Evolutionary conservation across 495 filamentous ascomycete genomes (phyloP), one percentile per base, ranked within the genome.

Genomic region (Physcia stellaris): DNA sequence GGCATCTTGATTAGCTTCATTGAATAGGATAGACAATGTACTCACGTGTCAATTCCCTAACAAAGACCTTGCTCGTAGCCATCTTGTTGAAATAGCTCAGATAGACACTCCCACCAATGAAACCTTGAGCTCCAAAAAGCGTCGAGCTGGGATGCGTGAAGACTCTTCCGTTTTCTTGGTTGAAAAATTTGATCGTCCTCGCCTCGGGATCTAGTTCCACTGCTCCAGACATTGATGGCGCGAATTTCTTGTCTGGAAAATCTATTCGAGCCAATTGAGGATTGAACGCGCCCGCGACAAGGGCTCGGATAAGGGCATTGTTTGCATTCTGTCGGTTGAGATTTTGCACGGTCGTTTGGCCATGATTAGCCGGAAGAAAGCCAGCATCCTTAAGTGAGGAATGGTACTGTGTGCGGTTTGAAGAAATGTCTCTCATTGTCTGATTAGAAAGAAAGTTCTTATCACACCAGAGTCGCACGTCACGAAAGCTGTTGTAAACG

Each of bases 211-310:
- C 90, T 2, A 94, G 61, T 52, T 86, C 88, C 1, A 98, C 78
- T 3, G 90, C 82, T 20, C 90, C 90, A 2, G 82, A 77, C 39
- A 86, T 66, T 0, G 80, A 83, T 21, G 77, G 73, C 23, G 83
- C 80, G 59, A 90, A 98, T 54, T 92, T 94, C 67, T 92, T 88
- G 59, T 94, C 85, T 0, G 90, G 90, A 53, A 94, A 80, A 27
- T 79, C 77, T 55, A 98, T 93, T 31, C 86, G 77, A 18, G 83
- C 86, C 42, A 94, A 70, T 52, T 96, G 86, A 0, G 90, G 90
- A 22, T 80, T 77, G 68, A 96, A 94, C 6, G 90, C 76, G 12
- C 77, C 85, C 11, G 87, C 88, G n/a, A 93, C 73, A 5, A 98
- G 67, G 0, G 90, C 84, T 23, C 87, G 81, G 30, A 96, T 57